Percentiles rank a stretch among this genome's conserved stretches.
Evolutionary conservation across 768 basidiomycete genomes (phyloP).

Genomic region (Leccinellum albellum): DNA sequence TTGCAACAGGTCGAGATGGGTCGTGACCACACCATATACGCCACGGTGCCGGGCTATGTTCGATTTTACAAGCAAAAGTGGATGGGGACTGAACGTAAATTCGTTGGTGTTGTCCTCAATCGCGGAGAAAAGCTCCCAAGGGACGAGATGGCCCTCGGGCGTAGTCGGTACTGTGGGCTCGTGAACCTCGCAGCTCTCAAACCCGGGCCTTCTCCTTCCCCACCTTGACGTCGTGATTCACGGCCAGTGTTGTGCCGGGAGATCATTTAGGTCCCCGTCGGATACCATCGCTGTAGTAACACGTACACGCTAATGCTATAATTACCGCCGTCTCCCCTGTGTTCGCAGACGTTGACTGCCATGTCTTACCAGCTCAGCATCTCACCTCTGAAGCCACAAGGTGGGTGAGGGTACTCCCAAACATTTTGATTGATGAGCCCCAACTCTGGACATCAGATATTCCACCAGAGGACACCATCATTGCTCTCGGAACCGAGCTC

Average conservation of each 20-base stretch:
- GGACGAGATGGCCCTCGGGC: conserved; percentile 66
- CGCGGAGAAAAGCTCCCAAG: conserved; percentile 85
- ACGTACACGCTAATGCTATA: conserved; percentile 8
- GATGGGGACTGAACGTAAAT: conserved; percentile 70
- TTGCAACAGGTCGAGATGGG: conserved; percentile 76
- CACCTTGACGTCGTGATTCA: conserved; percentile 2
- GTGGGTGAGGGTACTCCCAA: conserved; percentile 22
- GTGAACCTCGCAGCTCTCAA: conserved; percentile 54
- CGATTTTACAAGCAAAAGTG: conserved; percentile 88
- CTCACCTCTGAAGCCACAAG: conserved; percentile 36
- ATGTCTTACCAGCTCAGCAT: conserved; percentile 40
- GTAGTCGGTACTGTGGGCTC: conserved; percentile 81
- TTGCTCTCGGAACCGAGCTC: conserved; percentile 51
- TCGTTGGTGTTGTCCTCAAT: conserved; percentile 78
- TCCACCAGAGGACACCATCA: conserved; percentile 55
- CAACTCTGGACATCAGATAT: conserved; percentile 40
- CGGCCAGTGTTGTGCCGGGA: background rate
- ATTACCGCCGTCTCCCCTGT: conserved; percentile 7
- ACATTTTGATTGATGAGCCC: background rate
- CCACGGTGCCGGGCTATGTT: conserved; percentile 85
- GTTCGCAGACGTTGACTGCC: conserved; percentile 1
- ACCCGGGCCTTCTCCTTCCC: conserved; percentile 4
- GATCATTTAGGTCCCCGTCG: conserved; percentile 1
- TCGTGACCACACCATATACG: conserved; percentile 92
- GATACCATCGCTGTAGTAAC: conserved; percentile 18